A percentile compares a stretch with the other conserved stretches of the same genome.
These are phyloP conservation scores for Cronartium ribicola DNA, from an alignment of 1,284 basidiomycete genomes.

Conservation along the genomic window DNA sequence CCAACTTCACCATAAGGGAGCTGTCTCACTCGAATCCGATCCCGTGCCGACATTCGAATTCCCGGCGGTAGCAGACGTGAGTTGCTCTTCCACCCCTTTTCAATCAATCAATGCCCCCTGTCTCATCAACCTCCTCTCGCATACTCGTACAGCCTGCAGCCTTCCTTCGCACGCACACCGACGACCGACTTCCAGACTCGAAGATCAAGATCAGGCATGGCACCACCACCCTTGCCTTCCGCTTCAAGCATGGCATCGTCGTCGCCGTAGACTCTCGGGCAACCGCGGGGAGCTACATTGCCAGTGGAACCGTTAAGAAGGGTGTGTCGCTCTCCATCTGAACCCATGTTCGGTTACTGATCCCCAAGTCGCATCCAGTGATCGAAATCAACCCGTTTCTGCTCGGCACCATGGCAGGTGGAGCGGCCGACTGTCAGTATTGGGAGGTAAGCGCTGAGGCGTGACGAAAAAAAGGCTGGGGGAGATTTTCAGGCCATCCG, in stretches of 20 bases:
- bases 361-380: conserved; percentile 55
- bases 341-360: background rate
- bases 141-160: conserved; percentile 65
- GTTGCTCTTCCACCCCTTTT: conserved; percentile 2
- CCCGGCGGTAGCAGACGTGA: conserved; percentile 37
- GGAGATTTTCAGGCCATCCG: conserved; percentile 2
- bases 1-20: background rate
- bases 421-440: conserved; percentile 89
- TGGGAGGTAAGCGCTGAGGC: conserved; percentile 62
- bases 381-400: conserved; percentile 99
- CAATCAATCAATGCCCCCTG: background rate
- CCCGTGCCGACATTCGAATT: conserved; percentile 32
- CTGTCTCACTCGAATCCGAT: background rate
- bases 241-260: conserved; percentile 93
- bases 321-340: background rate
- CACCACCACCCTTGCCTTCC: conserved; percentile 96
- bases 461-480: conserved; percentile 10
- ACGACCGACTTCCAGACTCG: conserved; percentile 66
- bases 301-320: conserved; percentile 55
- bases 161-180: conserved; percentile 83
- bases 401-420: conserved; percentile 97
- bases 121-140: background rate
- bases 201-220: conserved; percentile 96
- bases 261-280: conserved; percentile 97
- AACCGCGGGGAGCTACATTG: conserved; percentile 93